phyloP scores from a whole-genome alignment of 148 eudicot genomes.

The Nyssa sinensis region DNA sequence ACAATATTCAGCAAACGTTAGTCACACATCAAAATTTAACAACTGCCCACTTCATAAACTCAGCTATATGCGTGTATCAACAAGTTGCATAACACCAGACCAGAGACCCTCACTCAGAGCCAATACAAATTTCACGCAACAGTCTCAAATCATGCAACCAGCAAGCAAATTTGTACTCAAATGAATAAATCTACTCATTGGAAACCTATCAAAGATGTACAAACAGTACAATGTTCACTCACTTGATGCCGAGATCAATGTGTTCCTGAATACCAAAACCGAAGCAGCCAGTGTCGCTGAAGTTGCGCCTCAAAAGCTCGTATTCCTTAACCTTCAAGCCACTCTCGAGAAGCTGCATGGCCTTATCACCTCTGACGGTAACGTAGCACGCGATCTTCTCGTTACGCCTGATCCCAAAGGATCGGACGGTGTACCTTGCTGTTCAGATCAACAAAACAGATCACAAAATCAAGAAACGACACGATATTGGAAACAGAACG shows the following conservation, averaged over 20 bases:
- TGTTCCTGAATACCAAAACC: conserved; percentile 84
- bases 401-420: conserved; percentile 83
- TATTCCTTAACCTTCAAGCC: conserved; percentile 83
- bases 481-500: no score
- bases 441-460: conserved; percentile 9
- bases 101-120: no score
- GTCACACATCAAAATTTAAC: no score
- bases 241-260: conserved; percentile 87
- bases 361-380: conserved; percentile 78
- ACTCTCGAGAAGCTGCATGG: conserved; percentile 79
- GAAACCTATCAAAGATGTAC: not conserved
- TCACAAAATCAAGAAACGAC: not conserved
- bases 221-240: conserved; percentile 3
- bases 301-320: conserved; percentile 62
- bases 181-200: no score
- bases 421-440: conserved; percentile 83
- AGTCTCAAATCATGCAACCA: no score
- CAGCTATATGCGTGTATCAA: no score
- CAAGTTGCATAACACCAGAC: no score
- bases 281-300: conserved; percentile 83
- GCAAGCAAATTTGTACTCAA: no score
- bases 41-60: no score
- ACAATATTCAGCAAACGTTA: no score
- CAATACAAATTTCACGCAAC: no score
- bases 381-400: conserved; percentile 82